Evolutionary conservation across 2,329 filamentous ascomycete genomes (phyloP), one percentile per base, ranked within the genome.

Genomic region (Penicillium sp.): DNA sequence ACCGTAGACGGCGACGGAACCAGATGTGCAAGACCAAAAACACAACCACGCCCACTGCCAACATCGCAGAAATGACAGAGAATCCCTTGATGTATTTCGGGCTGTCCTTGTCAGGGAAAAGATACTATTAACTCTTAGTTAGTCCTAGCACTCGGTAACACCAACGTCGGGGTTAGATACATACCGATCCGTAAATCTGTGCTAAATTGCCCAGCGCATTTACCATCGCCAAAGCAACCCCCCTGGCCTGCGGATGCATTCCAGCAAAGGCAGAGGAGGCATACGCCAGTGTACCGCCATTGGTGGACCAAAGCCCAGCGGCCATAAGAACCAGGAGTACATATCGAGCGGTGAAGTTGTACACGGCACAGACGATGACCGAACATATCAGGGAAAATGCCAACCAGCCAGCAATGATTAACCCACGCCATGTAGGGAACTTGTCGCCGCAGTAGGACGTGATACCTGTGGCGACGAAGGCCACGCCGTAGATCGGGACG

Each of bases 301-400:
- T 80, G 1, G 73, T 72, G 0, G 74, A 67, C 77, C 76, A 80
- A 0, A 80, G 66, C 0, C 76, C 78, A 1, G 75, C 72, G 0
- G 77, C 76, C 75, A 80, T 78, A 48, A 81, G 66, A 2, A 80
- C 75, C 0, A 81, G 69, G 1, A 81, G 66, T 0, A 69, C 75
- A 54, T 81, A 81, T 5, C 78, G 70, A 1, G 75, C 77, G 1
- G 67, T 75, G 61, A 73, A 76, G 59, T 76, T 64, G 61, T 78
- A 78, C 3, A 79, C 68, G 6, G 51, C 58, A 51, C 72, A 75
- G 17, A 69, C 70, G 26, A 71, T 60, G 24, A 75, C 63, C 26
- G 70, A 58, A 52, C 68, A 71, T 2, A 68, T n/a, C 54, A 71
- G 51, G 1, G 70, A 63, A 10, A 74, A 55, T 1, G 61, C 57